phyloP scores from a whole-genome alignment of 305 asterid genomes.

The Fraxinus paxiana region DNA sequence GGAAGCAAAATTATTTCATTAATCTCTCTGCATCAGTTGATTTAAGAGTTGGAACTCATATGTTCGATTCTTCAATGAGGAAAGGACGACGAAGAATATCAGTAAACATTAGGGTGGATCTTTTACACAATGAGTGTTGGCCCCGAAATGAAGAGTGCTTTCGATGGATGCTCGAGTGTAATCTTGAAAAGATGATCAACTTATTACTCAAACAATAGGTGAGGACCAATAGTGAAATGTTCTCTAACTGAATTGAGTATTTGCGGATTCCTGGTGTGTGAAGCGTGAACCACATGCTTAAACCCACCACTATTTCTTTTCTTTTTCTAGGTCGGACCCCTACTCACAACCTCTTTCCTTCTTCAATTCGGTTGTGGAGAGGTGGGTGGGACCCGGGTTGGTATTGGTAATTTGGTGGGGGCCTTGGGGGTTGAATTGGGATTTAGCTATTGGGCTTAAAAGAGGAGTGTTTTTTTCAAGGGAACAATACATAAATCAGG shows the following conservation, averaged over 20 bases:
- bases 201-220: background rate
- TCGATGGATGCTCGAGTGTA: background rate
- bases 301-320: background rate
- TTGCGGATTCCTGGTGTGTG: background rate
- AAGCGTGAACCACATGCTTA: slow-evolving; percentile 14
- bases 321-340: background rate
- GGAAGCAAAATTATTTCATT: too few species aligned
- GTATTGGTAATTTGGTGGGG: background rate
- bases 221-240: background rate
- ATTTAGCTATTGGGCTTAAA: background rate
- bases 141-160: background rate
- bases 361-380: background rate
- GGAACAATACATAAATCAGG: too few species aligned
- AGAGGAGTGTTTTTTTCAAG: background rate
- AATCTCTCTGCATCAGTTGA: background rate
- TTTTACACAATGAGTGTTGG: background rate
- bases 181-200: background rate
- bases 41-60: background rate
- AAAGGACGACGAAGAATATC: background rate
- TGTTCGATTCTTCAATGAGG: background rate
- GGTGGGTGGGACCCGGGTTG: background rate
- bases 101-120: background rate
- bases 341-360: background rate
- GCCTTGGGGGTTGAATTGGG: background rate
- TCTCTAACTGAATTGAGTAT: background rate